These are phyloP conservation scores for Zygoascus flipseniorum DNA, from an alignment of 805 yeast species.

Conservation along the genomic window DNA sequence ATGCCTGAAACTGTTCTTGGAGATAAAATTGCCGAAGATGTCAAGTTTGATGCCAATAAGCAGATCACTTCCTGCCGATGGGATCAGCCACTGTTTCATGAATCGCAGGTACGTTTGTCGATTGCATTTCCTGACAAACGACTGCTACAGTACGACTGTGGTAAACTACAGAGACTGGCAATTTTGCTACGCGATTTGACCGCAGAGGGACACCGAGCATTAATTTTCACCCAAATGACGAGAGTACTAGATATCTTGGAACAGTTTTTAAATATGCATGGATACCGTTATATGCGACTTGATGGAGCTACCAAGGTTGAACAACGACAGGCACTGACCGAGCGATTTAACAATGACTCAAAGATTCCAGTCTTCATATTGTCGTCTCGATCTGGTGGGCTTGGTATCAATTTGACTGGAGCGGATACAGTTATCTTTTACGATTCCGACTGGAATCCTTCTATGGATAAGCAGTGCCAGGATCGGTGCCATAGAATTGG, in stretches of 20 bases:
- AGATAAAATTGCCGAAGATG: neutral
- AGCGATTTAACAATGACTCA: conserved; percentile 79
- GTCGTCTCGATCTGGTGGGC: conserved; percentile 95
- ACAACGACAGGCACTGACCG: conserved; percentile 91
- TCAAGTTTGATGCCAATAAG: neutral
- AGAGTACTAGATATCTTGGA: conserved; percentile 89
- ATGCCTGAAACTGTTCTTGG: conserved; percentile 32
- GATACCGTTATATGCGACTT: conserved; percentile 85
- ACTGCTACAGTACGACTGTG: conserved; percentile 89
- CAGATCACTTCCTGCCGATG: conserved; percentile 1
- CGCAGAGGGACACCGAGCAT: conserved; percentile 84
- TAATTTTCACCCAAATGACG: conserved; percentile 97
- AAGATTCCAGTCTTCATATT: conserved; percentile 84
- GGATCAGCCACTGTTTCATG: conserved; percentile 51
- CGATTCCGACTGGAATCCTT: conserved; percentile 99
- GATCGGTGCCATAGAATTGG: conserved; percentile 99
- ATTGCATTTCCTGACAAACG: conserved; percentile 96
- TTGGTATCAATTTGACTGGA: conserved; percentile 95
- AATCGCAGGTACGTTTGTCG: conserved; percentile 74
- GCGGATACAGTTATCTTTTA: conserved; percentile 98
- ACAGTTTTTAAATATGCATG: conserved; percentile 87
- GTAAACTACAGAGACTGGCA: conserved; percentile 85
- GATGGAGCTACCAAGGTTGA: conserved; percentile 98
- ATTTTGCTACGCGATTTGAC: conserved; percentile 64
- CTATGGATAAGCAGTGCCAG: conserved; percentile 98